phyloP scores from a whole-genome alignment of 2,329 filamentous ascomycete genomes.

The Botrytis squamosa region DNA sequence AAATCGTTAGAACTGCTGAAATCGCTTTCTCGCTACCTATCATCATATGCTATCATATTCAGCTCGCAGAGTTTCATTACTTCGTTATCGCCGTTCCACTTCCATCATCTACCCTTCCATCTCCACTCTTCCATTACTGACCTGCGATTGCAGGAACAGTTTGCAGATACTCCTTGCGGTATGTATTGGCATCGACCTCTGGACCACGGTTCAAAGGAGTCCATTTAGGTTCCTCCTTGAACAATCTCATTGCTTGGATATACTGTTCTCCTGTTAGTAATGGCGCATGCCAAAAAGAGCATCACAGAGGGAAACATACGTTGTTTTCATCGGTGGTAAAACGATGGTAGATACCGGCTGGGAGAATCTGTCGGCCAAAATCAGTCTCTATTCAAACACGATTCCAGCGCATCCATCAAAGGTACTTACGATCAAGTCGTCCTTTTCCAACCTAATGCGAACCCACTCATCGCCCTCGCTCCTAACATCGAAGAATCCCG shows the following conservation, averaged over 20 bases:
- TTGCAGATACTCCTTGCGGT: constrained; percentile 73
- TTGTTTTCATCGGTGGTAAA: constrained; percentile 94
- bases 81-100: not conserved
- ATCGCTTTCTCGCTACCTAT: not conserved
- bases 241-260: constrained; percentile 91
- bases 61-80: not conserved
- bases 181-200: constrained; percentile 76
- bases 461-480: constrained; percentile 84
- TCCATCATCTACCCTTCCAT: not conserved
- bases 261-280: constrained; percentile 56
- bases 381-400: not conserved
- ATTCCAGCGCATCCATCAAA: not conserved
- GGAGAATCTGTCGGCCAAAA: constrained; percentile 59
- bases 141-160: constrained; percentile 25
- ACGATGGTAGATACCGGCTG: constrained; percentile 93
- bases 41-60: not conserved
- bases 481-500: constrained; percentile 91
- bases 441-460: constrained; percentile 77
- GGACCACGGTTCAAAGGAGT: constrained; percentile 80
- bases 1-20: not conserved
- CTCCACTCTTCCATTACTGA: constrained; percentile 1
- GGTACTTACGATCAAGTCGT: constrained; percentile 67
- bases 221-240: constrained; percentile 99
- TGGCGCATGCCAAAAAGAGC: not conserved
- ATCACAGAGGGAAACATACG: constrained; percentile 53